phyloP scores from a whole-genome alignment of 2,329 filamentous ascomycete genomes.

The Diaporthe citri region DNA sequence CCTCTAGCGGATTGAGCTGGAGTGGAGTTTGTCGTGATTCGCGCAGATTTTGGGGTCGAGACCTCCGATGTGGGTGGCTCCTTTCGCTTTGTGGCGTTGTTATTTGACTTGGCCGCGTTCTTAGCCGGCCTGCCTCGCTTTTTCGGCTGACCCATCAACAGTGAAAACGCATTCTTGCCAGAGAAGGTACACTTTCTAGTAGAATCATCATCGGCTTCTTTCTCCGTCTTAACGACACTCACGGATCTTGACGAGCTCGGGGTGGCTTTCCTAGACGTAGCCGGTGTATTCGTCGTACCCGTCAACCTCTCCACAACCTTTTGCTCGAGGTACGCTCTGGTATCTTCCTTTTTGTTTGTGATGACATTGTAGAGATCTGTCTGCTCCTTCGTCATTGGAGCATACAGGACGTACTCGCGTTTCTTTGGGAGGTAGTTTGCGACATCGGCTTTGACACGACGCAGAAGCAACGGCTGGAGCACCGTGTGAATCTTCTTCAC shows the following conservation, averaged over 20 bases:
- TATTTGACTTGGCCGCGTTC: slow-evolving; percentile 34
- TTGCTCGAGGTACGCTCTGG: slow-evolving; percentile 83
- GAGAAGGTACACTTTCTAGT: slow-evolving; percentile 32
- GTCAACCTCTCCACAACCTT: slow-evolving; percentile 78
- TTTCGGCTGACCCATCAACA: slow-evolving; percentile 64
- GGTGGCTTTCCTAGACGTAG: slow-evolving; percentile 49
- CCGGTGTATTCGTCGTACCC: slow-evolving; percentile 60
- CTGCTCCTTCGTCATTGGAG: slow-evolving; percentile 90
- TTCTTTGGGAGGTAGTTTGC: slow-evolving; percentile 94
- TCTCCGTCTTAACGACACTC: slow-evolving; percentile 45
- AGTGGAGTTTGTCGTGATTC: slow-evolving; percentile 81
- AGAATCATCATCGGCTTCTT: slow-evolving; percentile 40
- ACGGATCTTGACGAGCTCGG: slow-evolving; percentile 56
- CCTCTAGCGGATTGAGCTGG: slow-evolving; percentile 67
- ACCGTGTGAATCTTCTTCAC: slow-evolving; percentile 93
- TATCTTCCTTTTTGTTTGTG: slow-evolving; percentile 68
- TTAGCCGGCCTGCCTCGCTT: slow-evolving; percentile 46
- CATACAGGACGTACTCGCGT: slow-evolving; percentile 94
- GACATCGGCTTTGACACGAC: slow-evolving; percentile 93
- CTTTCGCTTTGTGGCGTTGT: slow-evolving; percentile 53
- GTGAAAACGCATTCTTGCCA: slow-evolving; percentile 61
- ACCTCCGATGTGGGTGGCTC: slow-evolving; percentile 48
- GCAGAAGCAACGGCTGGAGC: slow-evolving; percentile 88
- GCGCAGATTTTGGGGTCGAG: slow-evolving; percentile 74
- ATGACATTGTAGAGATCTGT: slow-evolving; percentile 85